These are phyloP conservation scores for Phaffia australis DNA, from an alignment of 768 basidiomycete species.

Conservation along the genomic window DNA sequence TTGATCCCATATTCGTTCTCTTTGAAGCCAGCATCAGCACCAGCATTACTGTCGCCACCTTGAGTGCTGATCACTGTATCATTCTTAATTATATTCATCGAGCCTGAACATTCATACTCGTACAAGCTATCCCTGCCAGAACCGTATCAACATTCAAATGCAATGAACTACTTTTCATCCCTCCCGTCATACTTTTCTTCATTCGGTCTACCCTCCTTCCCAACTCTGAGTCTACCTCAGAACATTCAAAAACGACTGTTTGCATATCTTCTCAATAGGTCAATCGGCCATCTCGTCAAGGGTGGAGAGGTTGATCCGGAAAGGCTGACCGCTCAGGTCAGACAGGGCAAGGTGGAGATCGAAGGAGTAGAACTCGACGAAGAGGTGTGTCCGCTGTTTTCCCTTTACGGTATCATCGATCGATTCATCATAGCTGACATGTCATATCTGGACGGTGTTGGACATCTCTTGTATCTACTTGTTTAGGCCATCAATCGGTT, in stretches of 20 bases:
- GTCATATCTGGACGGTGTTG: background rate
- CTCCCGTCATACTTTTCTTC: slow-evolving; percentile 31
- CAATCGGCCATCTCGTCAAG: slow-evolving; percentile 72
- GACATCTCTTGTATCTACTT: slow-evolving; percentile 5
- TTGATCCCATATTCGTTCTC: background rate
- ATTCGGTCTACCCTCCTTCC: slow-evolving; percentile 28
- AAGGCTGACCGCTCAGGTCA: slow-evolving; percentile 83
- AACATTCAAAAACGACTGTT: slow-evolving; percentile 76
- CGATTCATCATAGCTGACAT: slow-evolving; percentile 3
- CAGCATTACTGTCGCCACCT: background rate
- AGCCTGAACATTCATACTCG: too few species aligned
- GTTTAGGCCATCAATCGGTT: slow-evolving; percentile 66
- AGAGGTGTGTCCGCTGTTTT: slow-evolving; percentile 46
- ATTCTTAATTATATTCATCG: background rate
- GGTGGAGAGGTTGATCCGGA: slow-evolving; percentile 78
- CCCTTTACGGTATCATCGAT: slow-evolving; percentile 14
- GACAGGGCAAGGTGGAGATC: slow-evolving; percentile 79
- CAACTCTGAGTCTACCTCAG: slow-evolving; percentile 37
- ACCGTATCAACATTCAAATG: background rate
- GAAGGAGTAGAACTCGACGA: slow-evolving; percentile 69
- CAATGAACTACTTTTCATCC: slow-evolving; percentile 27
- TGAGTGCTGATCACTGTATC: background rate
- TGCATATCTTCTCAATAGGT: slow-evolving; percentile 72
- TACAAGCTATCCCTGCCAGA: too few species aligned
- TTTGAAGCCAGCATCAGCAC: background rate